A percentile compares a stretch with the other conserved stretches of the same genome.
These are phyloP conservation scores for Staphylotrichum tortipilum DNA, from an alignment of 495 filamentous ascomycete genomes.

Conservation along the genomic window DNA sequence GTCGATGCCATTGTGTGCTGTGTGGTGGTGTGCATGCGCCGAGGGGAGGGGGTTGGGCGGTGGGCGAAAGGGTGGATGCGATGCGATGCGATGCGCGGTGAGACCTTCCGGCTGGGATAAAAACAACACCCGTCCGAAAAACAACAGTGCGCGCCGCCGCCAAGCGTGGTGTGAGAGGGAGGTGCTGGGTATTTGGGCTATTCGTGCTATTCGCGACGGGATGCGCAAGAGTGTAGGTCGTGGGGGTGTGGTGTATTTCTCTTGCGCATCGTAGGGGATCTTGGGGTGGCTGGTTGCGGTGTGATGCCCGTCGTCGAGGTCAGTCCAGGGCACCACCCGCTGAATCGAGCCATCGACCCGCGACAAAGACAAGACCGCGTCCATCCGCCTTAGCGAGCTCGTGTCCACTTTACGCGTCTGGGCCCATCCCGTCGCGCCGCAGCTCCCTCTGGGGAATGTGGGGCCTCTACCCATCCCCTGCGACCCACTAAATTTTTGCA, in stretches of 20 bases:
- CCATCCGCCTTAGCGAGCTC: background rate
- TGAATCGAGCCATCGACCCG: background rate
- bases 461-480: background rate
- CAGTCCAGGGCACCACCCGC: no score
- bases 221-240: background rate
- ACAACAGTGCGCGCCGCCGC: background rate
- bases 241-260: background rate
- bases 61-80: background rate
- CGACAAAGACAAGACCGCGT: constrained; percentile 5
- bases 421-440: background rate
- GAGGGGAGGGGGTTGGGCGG: constrained; percentile 2
- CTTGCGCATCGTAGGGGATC: background rate
- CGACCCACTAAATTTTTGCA: constrained; percentile 6
- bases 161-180: background rate
- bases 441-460: background rate
- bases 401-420: constrained; percentile 16
- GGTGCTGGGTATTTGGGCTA: no score
- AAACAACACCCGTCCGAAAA: no score
- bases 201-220: background rate
- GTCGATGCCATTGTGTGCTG: constrained; percentile 19
- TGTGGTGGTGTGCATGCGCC: background rate
- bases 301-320: constrained; percentile 1
- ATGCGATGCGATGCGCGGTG: background rate
- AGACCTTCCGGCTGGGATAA: no score
- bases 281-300: constrained; percentile 2